Evolutionary conservation across 169 alveolate genomes (phyloP).

Genomic region (Eimeria zaria): DNA sequence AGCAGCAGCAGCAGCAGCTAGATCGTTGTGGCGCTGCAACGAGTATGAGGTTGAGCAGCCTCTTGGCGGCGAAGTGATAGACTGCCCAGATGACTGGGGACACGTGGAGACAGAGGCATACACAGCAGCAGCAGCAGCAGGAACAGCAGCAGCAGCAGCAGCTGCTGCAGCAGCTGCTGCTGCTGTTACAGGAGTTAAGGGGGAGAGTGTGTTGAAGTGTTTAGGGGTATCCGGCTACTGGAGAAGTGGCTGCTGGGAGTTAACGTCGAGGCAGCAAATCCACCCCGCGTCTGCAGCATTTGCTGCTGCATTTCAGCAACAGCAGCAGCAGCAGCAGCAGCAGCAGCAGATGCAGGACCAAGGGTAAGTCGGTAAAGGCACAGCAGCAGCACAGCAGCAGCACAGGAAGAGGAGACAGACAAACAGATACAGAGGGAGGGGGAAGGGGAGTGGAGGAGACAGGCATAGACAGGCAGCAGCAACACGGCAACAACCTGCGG

Average conservation of each 20-base stretch:
- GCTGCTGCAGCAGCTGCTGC: slow-evolving; percentile 16
- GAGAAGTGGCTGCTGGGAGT: slow-evolving; percentile 20
- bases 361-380: not conserved
- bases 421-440: not conserved
- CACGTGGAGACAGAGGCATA: not conserved
- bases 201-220: not conserved
- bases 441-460: not conserved
- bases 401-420: not conserved
- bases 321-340: slow-evolving; percentile 38
- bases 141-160: not conserved
- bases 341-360: not conserved
- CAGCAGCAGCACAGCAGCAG: slow-evolving; percentile 4
- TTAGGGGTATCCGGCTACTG: slow-evolving; percentile 10
- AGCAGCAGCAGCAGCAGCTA: slow-evolving; percentile 1
- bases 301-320: slow-evolving; percentile 65
- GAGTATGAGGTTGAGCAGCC: not conserved
- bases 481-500: not conserved
- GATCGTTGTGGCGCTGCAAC: not conserved
- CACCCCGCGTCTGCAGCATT: slow-evolving; percentile 1
- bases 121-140: not conserved
- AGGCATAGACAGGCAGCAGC: not conserved
- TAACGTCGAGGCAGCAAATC: slow-evolving; percentile 49
- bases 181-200: not conserved
- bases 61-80: slow-evolving; percentile 35
- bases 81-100: not conserved